These are phyloP conservation scores for Rhodomyrtus psidioides DNA, from an alignment of 441 rosid genomes.

Conservation along the genomic window DNA sequence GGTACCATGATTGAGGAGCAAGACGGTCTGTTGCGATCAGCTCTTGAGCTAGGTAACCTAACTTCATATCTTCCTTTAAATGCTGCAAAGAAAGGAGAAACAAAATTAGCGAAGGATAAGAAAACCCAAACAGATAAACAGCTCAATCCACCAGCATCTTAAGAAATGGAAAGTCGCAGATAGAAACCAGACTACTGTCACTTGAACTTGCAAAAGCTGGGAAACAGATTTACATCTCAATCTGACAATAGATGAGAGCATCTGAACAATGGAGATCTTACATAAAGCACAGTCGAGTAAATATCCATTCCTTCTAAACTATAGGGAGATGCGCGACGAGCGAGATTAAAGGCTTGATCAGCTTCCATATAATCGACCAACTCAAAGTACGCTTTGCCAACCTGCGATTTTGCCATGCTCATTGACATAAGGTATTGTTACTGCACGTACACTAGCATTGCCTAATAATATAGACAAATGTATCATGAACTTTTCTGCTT, in stretches of 20 bases:
- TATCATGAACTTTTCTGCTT: neutral
- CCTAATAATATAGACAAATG: neutral
- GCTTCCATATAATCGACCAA: slow-evolving; percentile 93
- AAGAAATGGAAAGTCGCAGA: neutral
- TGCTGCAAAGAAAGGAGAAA: slow-evolving; percentile 45
- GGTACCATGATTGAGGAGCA: slow-evolving; percentile 96
- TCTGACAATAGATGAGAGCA: neutral
- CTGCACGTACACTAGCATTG: neutral
- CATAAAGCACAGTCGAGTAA: slow-evolving; percentile 92
- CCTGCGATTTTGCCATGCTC: slow-evolving; percentile 35
- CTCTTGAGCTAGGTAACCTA: slow-evolving; percentile 94
- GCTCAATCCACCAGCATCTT: neutral
- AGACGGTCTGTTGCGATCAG: slow-evolving; percentile 85
- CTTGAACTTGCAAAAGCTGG: neutral
- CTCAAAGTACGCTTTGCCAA: slow-evolving; percentile 88
- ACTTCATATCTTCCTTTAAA: slow-evolving; percentile 96
- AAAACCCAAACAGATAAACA: neutral
- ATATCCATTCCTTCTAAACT: slow-evolving; percentile 94
- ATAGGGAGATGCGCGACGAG: slow-evolving; percentile 76
- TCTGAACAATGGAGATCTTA: slow-evolving; percentile 27
- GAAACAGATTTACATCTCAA: neutral
- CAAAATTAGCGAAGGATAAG: slow-evolving; percentile 1
- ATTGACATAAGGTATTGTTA: neutral
- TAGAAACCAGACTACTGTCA: neutral
- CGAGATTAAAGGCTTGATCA: slow-evolving; percentile 70